Evolutionary conservation across 768 basidiomycete genomes (phyloP).

Genomic region (Hydnum rufescens): DNA sequence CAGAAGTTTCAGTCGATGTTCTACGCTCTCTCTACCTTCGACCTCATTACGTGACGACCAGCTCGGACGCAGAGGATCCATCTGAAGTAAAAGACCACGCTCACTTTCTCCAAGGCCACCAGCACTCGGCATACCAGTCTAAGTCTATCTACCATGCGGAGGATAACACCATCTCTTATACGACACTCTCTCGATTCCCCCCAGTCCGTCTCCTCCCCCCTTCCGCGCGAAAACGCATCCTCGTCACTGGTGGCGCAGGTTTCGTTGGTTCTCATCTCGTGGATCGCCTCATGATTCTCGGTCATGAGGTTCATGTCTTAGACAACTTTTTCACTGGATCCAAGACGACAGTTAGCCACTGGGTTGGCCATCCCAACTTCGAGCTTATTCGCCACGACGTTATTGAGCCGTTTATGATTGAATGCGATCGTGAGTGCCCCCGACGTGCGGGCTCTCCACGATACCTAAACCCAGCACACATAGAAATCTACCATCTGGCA

Average conservation of each 20-base stretch:
- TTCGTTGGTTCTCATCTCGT: constrained; percentile 98
- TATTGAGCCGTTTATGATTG: constrained; percentile 94
- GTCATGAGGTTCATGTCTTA: constrained; percentile 90
- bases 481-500: constrained; percentile 96
- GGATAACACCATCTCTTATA: constrained; percentile 71
- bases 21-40: constrained; percentile 80
- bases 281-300: constrained; percentile 91
- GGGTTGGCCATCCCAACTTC: constrained; percentile 97
- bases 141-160: constrained; percentile 74
- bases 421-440: constrained; percentile 78
- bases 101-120: constrained; percentile 31
- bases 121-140: constrained; percentile 40
- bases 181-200: constrained; percentile 78
- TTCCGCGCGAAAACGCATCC: constrained; percentile 61
- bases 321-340: constrained; percentile 99
- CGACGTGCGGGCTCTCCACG: not conserved
- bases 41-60: constrained; percentile 46
- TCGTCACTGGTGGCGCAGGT: constrained; percentile 96
- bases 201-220: constrained; percentile 77
- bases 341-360: constrained; percentile 89
- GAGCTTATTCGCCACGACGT: constrained; percentile 96
- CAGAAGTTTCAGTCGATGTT: constrained; percentile 55
- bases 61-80: constrained; percentile 19
- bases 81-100: constrained; percentile 29
- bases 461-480: constrained; percentile 1